Evolutionary conservation across 2,329 filamentous ascomycete genomes (phyloP), one percentile per base, ranked within the genome.

Genomic region (Fusarium staphyleae): DNA sequence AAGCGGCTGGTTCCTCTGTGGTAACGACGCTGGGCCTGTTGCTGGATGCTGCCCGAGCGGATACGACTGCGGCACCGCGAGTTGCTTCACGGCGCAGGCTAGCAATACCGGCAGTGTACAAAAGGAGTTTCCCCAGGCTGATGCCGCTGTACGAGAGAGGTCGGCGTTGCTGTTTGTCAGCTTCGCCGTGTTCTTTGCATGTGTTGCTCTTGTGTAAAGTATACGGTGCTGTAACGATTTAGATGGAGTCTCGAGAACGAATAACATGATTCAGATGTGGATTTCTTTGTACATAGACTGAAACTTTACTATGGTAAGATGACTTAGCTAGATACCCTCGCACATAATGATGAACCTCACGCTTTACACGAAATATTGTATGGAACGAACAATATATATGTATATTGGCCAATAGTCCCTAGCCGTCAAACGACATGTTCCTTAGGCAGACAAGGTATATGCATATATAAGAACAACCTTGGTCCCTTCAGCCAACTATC

Each of bases 1-100:
- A 0, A 78, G 71, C 40, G 92, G 91, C 4, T 98, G 93, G 93
- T 88, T 84, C 60, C 60, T 97, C 81, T 83, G 86, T 79, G 65
- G 83, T 72, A 49, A 78, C 11, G 76, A 75, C 3, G 81, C 74
- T 0, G 82, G 82, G n/a, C 77, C 81, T 0, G 84, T 88, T 0
- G 86, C 91, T 0, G 92, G 91, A 6, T 98, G 93, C 72, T 98
- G 93, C 78, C 92, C 92, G 0, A 81, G 75, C 34, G 90, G 90
- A 2, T 96, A 88, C 71, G 73, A 73, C 3, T 96, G 91, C 73
- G 91, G 89, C 1, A 80, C 80, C 15, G 83, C 81, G 16, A 91
- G 87, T 70, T 96, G 91, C 74, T 87, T 86, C 24, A 81, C 85
- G 5, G 71, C 70, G 32, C 77, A 75, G 41, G 78, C 74, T 7